A percentile compares a stretch with the other conserved stretches of the same genome.
These are phyloP conservation scores for Aegle marmelos DNA, from an alignment of 345 rosid genomes.

Conservation along the genomic window DNA sequence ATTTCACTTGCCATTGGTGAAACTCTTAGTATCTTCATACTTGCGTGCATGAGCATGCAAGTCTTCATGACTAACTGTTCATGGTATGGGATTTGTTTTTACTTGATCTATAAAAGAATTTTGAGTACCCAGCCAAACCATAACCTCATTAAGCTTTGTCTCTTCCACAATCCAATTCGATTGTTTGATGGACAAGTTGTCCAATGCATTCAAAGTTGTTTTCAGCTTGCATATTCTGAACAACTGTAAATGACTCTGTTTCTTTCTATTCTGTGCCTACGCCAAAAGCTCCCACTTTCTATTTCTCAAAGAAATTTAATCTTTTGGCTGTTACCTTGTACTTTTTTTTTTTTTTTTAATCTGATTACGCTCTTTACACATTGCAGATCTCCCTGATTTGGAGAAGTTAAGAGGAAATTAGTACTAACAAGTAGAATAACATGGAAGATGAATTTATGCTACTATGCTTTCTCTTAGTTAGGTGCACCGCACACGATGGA, in stretches of 20 bases:
- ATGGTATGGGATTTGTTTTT: background rate
- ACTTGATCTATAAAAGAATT: background rate
- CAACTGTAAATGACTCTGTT: background rate
- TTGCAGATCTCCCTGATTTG: slow-evolving; percentile 93
- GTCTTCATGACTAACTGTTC: background rate
- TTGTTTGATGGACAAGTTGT: background rate
- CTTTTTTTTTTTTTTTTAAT: no score
- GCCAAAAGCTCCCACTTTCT: background rate
- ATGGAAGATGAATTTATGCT: slow-evolving; percentile 5
- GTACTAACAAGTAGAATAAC: background rate
- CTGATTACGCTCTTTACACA: background rate
- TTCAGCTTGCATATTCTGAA: background rate
- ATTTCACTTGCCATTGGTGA: background rate
- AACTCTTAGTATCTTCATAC: background rate
- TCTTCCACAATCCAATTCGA: background rate
- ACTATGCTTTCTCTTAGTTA: background rate
- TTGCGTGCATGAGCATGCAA: background rate
- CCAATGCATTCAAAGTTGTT: background rate
- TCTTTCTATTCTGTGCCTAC: background rate
- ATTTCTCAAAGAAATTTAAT: background rate
- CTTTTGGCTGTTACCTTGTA: background rate
- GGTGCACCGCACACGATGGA: background rate
- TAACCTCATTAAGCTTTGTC: background rate
- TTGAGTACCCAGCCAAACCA: background rate
- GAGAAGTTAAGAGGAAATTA: slow-evolving; percentile 76